Percentiles rank a stretch among this genome's conserved stretches.
Evolutionary conservation across 495 filamentous ascomycete species (phyloP).

Genomic region (Neurospora sp.): DNA sequence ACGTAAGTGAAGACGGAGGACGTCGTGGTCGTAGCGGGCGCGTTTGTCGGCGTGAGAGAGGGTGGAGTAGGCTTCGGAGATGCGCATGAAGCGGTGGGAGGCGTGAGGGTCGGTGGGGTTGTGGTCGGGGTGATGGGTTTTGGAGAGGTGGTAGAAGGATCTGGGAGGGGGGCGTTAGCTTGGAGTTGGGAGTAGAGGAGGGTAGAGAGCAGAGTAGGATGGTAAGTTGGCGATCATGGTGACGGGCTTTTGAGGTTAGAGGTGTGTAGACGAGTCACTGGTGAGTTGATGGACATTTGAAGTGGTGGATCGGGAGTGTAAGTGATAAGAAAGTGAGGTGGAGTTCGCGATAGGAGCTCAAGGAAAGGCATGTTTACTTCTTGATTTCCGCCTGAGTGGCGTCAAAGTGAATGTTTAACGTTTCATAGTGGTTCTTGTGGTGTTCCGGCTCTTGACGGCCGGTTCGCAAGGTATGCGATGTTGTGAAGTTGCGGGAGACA

Average conservation of each 20-base stretch:
- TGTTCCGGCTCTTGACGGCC: slow-evolving; percentile 3
- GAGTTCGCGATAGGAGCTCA: background rate
- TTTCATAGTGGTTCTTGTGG: slow-evolving; percentile 63
- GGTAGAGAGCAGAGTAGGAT: no score
- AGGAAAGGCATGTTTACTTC: slow-evolving; percentile 42
- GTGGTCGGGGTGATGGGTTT: slow-evolving; percentile 86
- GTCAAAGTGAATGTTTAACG: slow-evolving; percentile 57
- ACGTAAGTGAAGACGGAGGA: slow-evolving; percentile 29
- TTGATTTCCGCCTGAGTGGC: slow-evolving; percentile 75
- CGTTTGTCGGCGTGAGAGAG: slow-evolving; percentile 65
- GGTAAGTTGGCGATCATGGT: no score
- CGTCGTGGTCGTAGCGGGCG: slow-evolving; percentile 66
- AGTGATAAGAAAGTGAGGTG: background rate
- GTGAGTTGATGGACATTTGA: no score
- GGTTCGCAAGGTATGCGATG: background rate
- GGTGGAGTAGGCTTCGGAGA: slow-evolving; percentile 77
- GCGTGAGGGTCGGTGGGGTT: slow-evolving; percentile 69
- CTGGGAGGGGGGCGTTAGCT: slow-evolving; percentile 22
- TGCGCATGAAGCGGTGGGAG: slow-evolving; percentile 66
- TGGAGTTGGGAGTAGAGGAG: no score
- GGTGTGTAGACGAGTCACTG: no score
- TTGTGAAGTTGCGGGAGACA: background rate
- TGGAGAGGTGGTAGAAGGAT: slow-evolving; percentile 88
- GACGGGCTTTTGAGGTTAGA: no score
- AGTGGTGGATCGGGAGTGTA: background rate